A percentile compares a stretch with the other conserved stretches of the same genome.
phyloP scores from a whole-genome alignment of 441 rosid species.

The Populus trichocarpa region DNA sequence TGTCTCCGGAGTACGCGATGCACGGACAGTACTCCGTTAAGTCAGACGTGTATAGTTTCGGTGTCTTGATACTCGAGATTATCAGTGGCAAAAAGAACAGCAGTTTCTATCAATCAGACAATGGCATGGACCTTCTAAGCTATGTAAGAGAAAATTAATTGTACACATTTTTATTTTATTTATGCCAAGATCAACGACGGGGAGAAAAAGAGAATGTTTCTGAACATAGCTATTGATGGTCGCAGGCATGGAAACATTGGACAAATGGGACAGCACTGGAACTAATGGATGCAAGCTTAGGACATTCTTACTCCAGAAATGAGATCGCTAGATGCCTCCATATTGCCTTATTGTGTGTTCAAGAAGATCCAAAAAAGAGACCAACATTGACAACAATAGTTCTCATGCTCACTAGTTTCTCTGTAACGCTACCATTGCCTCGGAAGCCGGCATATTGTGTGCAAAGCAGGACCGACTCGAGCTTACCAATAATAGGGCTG shows the following conservation, averaged over 20 bases:
- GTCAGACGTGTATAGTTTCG: constrained; percentile 26
- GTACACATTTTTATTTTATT: background rate
- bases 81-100: constrained; percentile 12
- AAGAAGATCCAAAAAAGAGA: constrained; percentile 37
- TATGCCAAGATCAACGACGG: too few species aligned
- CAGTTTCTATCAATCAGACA: background rate
- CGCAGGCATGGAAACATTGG: constrained; percentile 16
- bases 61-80: constrained; percentile 24
- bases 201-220: too few species aligned
- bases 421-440: constrained; percentile 35
- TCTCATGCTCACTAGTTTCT: constrained; percentile 40
- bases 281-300: background rate
- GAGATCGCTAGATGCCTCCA: constrained; percentile 51
- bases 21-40: constrained; percentile 8
- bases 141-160: constrained; percentile 3
- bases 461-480: background rate
- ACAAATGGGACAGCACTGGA: background rate
- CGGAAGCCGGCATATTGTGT: constrained; percentile 27
- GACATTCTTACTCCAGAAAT: constrained; percentile 26
- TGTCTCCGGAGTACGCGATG: constrained; percentile 22
- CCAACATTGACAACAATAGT: constrained; percentile 42
- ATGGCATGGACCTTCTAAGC: constrained; percentile 10
- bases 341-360: constrained; percentile 47
- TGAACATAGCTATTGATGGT: too few species aligned
- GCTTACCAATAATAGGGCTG: too few species aligned